Percentiles rank a stretch among this genome's conserved stretches.
These are phyloP conservation scores for Cetradonia linearis DNA, from an alignment of 495 filamentous ascomycete genomes.

Conservation along the genomic window DNA sequence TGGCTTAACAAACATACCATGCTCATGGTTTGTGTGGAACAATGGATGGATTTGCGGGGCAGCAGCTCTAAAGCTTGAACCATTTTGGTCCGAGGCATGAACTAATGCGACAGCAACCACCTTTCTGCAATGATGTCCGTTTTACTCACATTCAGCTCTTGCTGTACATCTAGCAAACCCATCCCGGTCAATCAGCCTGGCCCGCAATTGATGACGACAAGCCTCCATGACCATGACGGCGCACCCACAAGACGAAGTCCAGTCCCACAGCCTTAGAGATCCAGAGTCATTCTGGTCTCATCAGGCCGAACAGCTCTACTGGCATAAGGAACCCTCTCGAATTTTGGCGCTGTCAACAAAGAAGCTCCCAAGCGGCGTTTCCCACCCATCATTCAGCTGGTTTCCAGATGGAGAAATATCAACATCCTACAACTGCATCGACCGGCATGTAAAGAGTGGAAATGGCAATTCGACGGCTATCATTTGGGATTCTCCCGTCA, in stretches of 20 bases:
- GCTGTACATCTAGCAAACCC: neutral
- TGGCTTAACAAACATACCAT: neutral
- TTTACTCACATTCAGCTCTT: neutral
- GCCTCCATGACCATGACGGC: slow-evolving; percentile 27
- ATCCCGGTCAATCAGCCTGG: neutral
- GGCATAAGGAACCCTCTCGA: slow-evolving; percentile 59
- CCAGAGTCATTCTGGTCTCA: slow-evolving; percentile 68
- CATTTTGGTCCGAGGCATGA: slow-evolving; percentile 4
- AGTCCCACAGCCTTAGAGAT: slow-evolving; percentile 33
- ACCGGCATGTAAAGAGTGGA: slow-evolving; percentile 71
- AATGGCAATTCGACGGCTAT: slow-evolving; percentile 65
- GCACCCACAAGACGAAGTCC: slow-evolving; percentile 37
- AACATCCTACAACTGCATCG: slow-evolving; percentile 82
- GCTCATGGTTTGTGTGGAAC: neutral
- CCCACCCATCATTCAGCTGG: slow-evolving; percentile 66
- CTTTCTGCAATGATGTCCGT: neutral
- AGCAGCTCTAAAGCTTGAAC: neutral
- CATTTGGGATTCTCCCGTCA: slow-evolving; percentile 81
- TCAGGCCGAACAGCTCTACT: slow-evolving; percentile 65
- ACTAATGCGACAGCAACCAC: neutral
- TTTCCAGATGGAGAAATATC: slow-evolving; percentile 84
- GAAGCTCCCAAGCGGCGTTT: slow-evolving; percentile 37
- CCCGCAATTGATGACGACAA: neutral
- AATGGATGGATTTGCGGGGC: neutral
- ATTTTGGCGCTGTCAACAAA: slow-evolving; percentile 38